These are phyloP conservation scores for Chlamydomonas schloesseri DNA, from an alignment of 139 green algal species.

Conservation along the genomic window DNA sequence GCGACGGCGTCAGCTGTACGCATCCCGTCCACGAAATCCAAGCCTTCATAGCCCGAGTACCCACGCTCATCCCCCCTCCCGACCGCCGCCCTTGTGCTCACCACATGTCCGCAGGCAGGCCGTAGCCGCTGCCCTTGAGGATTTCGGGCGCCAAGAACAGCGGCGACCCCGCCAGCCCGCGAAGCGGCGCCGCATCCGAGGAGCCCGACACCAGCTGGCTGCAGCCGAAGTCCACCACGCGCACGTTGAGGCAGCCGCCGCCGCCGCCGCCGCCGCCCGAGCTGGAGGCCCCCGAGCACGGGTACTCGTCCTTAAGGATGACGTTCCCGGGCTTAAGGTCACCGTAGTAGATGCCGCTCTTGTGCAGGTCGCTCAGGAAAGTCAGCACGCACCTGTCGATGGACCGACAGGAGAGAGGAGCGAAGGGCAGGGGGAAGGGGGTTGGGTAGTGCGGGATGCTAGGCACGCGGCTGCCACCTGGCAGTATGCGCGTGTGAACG, in stretches of 20 bases:
- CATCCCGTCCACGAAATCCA: too few species aligned
- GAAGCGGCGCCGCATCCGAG: neutral
- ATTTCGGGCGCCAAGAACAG: constrained; percentile 42
- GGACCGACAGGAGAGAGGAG: neutral
- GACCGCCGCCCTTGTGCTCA: too few species aligned
- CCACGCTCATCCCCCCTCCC: too few species aligned
- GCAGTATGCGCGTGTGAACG: too few species aligned
- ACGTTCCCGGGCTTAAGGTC: constrained; percentile 43
- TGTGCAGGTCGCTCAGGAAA: constrained; percentile 36
- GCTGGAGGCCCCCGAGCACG: too few species aligned
- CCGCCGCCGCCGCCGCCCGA: neutral
- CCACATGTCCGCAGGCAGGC: constrained; percentile 34
- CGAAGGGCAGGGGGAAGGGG: neutral
- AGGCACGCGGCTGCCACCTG: too few species aligned
- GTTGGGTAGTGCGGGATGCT: neutral
- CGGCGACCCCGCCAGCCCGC: constrained; percentile 16
- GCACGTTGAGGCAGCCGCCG: constrained; percentile 20
- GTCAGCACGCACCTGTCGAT: constrained; percentile 17
- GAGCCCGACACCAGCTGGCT: constrained; percentile 14
- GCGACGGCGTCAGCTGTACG: too few species aligned
- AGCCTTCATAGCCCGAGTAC: too few species aligned
- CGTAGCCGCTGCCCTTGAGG: constrained; percentile 14
- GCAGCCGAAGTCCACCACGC: constrained; percentile 41
- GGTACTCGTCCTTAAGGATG: constrained; percentile 47
- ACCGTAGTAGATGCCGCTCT: constrained; percentile 23